phyloP scores from a whole-genome alignment of 768 basidiomycete species.

The Tricholoma hemisulphureum region DNA sequence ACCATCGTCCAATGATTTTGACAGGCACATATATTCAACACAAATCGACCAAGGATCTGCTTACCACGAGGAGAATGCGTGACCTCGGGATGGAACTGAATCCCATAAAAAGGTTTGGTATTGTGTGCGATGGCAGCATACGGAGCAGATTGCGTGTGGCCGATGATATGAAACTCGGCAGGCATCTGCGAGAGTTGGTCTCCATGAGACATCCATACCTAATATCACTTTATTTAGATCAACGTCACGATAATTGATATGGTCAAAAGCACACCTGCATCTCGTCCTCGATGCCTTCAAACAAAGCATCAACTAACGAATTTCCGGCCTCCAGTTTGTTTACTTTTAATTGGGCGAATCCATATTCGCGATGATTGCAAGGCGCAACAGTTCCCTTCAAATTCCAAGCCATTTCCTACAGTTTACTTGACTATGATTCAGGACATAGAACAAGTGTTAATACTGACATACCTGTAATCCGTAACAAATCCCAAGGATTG shows the following conservation, averaged over 20 bases:
- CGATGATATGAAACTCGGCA: slow-evolving; percentile 82
- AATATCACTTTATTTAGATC: background rate
- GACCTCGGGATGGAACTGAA: slow-evolving; percentile 99
- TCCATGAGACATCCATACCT: slow-evolving; percentile 99
- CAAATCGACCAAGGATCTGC: slow-evolving; percentile 84
- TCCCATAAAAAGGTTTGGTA: slow-evolving; percentile 86
- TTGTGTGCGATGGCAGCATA: slow-evolving; percentile 93
- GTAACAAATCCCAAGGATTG: slow-evolving; percentile 96
- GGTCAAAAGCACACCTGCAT: slow-evolving; percentile 62
- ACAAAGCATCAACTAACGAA: slow-evolving; percentile 67
- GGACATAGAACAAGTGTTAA: background rate
- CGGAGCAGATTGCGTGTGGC: slow-evolving; percentile 81
- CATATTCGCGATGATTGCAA: slow-evolving; percentile 93
- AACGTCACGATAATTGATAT: background rate
- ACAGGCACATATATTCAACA: slow-evolving; percentile 82
- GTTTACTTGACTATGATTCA: background rate
- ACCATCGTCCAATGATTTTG: slow-evolving; percentile 93
- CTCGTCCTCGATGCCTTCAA: slow-evolving; percentile 82
- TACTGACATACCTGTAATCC: slow-evolving; percentile 73
- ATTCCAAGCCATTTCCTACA: slow-evolving; percentile 89
- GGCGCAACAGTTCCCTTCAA: slow-evolving; percentile 81
- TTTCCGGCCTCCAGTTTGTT: slow-evolving; percentile 53
- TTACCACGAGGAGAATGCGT: slow-evolving; percentile 90
- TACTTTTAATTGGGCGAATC: slow-evolving; percentile 80
- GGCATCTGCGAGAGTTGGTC: slow-evolving; percentile 88